phyloP scores from a whole-genome alignment of 768 basidiomycete genomes.

The Xerocomus potaroensis region DNA sequence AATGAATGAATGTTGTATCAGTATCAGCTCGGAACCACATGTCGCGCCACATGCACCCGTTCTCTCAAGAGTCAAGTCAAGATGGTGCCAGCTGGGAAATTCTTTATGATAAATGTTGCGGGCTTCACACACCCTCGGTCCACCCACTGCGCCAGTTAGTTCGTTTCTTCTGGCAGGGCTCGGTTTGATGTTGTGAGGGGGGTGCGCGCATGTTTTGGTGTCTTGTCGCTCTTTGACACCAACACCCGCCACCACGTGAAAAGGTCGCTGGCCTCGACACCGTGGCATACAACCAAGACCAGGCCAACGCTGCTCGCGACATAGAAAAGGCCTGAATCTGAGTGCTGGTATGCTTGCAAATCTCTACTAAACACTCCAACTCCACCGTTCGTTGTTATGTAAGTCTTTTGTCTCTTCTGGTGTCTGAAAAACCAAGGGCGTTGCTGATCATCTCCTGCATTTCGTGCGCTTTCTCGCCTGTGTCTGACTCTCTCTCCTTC shows the following conservation, averaged over 20 bases:
- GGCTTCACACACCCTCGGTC: conserved; percentile 18
- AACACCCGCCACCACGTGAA: conserved; percentile 28
- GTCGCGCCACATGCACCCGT: conserved; percentile 8
- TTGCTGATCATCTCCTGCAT: conserved; percentile 21
- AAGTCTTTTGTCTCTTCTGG: conserved; percentile 29
- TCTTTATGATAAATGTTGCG: conserved; percentile 25
- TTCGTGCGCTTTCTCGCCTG: conserved; percentile 19
- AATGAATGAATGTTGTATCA: neutral
- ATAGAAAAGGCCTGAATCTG: conserved; percentile 24
- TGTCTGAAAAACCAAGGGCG: conserved; percentile 16
- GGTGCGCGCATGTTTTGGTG: conserved; percentile 24
- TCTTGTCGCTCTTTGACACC: conserved; percentile 23
- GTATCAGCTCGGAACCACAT: neutral
- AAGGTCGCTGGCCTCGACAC: conserved; percentile 21
- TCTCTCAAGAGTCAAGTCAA: conserved; percentile 3
- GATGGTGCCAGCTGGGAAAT: conserved; percentile 24
- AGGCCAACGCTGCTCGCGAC: conserved; percentile 12
- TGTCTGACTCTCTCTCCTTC: conserved; percentile 18
- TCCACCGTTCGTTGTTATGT: conserved; percentile 35
- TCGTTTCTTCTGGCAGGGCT: conserved; percentile 16
- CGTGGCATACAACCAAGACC: conserved; percentile 21
- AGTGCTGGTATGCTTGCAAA: conserved; percentile 31
- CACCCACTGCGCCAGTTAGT: conserved; percentile 20
- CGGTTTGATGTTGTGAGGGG: conserved; percentile 31
- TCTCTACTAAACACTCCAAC: conserved; percentile 22